Percentiles rank a stretch among this genome's conserved stretches.
Evolutionary conservation across 495 filamentous ascomycete species (phyloP).

Genomic region (Penicillium canescens): DNA sequence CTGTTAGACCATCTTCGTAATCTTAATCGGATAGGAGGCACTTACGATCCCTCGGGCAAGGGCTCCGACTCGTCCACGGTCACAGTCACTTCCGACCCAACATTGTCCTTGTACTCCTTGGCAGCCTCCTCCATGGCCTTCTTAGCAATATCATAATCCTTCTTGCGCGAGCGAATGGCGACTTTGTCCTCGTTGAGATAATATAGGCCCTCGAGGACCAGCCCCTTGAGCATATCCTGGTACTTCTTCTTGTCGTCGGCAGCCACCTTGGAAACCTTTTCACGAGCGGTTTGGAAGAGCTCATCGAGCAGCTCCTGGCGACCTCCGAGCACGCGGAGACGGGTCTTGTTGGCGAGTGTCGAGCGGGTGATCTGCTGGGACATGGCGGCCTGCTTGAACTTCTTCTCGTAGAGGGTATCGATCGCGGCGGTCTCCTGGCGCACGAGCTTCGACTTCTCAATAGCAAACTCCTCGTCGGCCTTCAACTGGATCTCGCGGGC

Average conservation of each 20-base stretch:
- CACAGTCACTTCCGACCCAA: constrained; percentile 62
- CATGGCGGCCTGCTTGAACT: constrained; percentile 96
- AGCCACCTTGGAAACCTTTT: constrained; percentile 61
- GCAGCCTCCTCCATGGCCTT: constrained; percentile 73
- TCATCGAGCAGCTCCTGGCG: constrained; percentile 88
- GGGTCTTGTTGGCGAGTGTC: constrained; percentile 91
- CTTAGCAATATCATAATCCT: constrained; percentile 70
- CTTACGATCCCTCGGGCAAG: constrained; percentile 83
- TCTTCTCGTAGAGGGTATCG: constrained; percentile 91
- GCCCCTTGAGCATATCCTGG: constrained; percentile 67
- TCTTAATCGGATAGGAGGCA: constrained; percentile 19
- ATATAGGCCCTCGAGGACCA: constrained; percentile 90
- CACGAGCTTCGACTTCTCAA: constrained; percentile 97
- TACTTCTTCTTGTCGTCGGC: constrained; percentile 72
- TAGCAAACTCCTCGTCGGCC: constrained; percentile 96
- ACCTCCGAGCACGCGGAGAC: constrained; percentile 80
- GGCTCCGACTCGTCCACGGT: constrained; percentile 77
- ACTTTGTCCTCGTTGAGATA: constrained; percentile 78
- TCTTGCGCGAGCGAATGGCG: constrained; percentile 70
- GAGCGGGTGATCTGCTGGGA: constrained; percentile 96
- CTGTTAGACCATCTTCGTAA: constrained; percentile 8
- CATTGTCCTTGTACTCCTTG: constrained; percentile 77
- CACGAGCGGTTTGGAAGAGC: constrained; percentile 80
- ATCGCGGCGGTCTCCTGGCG: constrained; percentile 91
- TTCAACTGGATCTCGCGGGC: constrained; percentile 95